Conservation (phyloP, 176 grass and related monocot genomes). For the Oryza longistaminata region DNA sequence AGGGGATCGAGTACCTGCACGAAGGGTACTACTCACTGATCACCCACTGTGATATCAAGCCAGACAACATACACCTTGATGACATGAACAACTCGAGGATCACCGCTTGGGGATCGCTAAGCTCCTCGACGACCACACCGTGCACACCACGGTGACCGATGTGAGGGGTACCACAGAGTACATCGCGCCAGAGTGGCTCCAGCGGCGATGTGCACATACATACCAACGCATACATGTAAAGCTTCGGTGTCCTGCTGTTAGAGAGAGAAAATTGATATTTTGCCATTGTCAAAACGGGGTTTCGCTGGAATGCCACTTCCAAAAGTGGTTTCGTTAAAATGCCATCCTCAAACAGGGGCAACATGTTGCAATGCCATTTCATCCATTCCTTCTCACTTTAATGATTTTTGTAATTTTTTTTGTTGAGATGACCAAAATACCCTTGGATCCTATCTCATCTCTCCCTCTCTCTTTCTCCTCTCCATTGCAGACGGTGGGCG, state of each 20-base stretch:
- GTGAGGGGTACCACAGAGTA: neutral
- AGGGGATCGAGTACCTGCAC: slow-evolving; percentile 27
- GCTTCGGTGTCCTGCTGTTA: slow-evolving; percentile 78
- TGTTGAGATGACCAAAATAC: too few species aligned
- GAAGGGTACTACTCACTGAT: neutral
- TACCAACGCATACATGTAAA: slow-evolving; percentile 64
- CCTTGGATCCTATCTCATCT: too few species aligned
- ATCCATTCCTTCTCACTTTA: too few species aligned
- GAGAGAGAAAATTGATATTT: slow-evolving; percentile 23
- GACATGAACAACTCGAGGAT: neutral
- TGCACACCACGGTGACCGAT: slow-evolving; percentile 18
- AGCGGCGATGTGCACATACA: neutral
- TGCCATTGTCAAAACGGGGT: too few species aligned
- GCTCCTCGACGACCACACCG: neutral
- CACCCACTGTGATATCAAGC: slow-evolving; percentile 42
- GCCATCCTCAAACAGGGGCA: too few species aligned
- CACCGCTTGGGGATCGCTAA: slow-evolving; percentile 15
- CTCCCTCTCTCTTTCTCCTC: too few species aligned
- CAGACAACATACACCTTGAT: slow-evolving; percentile 20
- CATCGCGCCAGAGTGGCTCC: slow-evolving; percentile 10
- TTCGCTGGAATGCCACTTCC: too few species aligned
- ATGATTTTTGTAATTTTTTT: too few species aligned
- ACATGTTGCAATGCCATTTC: too few species aligned
- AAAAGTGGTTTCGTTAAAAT: too few species aligned
- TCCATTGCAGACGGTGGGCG: too few species aligned